These are phyloP conservation scores for Dunaliella sp. DNA, from an alignment of 139 green algal species.

Conservation along the genomic window DNA sequence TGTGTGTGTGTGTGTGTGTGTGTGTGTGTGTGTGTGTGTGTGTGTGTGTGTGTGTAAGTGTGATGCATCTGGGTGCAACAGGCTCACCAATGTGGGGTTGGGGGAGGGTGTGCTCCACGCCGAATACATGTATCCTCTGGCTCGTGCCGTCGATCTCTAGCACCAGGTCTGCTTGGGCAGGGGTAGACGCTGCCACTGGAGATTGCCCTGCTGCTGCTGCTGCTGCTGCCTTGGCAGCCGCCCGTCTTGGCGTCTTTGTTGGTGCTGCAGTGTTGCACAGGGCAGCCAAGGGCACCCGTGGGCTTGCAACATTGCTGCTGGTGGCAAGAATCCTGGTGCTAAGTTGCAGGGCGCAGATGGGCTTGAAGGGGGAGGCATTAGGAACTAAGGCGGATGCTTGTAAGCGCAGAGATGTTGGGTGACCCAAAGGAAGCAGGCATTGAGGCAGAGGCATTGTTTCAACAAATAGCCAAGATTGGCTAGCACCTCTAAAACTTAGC, in stretches of 20 bases:
- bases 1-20: constrained; percentile 19
- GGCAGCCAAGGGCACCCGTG: no score
- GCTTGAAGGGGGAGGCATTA: no score
- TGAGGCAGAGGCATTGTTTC: no score
- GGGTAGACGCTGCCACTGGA: background rate
- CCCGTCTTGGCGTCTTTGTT: background rate
- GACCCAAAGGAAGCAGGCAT: no score
- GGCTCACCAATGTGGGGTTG: constrained; percentile 47
- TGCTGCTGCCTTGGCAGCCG: background rate
- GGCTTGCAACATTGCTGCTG: background rate
- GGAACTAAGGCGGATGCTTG: no score
- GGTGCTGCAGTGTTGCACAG: no score
- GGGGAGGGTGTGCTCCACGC: constrained; percentile 36
- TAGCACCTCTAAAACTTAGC: no score
- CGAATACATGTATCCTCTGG: constrained; percentile 39
- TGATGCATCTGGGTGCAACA: background rate
- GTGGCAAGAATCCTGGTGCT: background rate
- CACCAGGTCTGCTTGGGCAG: constrained; percentile 7
- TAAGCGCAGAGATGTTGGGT: no score
- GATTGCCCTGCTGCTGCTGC: background rate
- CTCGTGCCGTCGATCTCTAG: background rate
- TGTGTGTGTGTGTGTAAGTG: constrained; percentile 13
- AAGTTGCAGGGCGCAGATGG: background rate
- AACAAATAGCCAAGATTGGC: no score
- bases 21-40: constrained; percentile 17